Conservation (phyloP, 2,329 filamentous ascomycete species). For the Beauveria brongniartii region DNA sequence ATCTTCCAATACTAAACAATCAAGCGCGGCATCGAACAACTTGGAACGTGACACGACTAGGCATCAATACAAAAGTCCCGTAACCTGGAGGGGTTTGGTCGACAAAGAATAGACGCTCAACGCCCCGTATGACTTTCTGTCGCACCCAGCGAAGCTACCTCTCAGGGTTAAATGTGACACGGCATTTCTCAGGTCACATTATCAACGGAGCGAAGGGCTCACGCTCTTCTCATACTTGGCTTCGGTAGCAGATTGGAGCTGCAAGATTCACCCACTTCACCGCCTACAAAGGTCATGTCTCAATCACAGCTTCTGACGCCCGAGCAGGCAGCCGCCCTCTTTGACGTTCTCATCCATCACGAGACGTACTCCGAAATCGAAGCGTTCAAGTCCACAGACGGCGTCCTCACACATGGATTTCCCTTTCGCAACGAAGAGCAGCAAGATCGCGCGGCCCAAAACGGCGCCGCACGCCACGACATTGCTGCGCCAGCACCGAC, state of each 20-base stretch:
- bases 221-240: no score
- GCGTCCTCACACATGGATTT: constrained; percentile 60
- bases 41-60: no score
- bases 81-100: no score
- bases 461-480: constrained; percentile 16
- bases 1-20: no score
- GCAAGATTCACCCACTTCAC: neutral
- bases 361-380: constrained; percentile 62
- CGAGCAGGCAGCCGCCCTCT: constrained; percentile 43
- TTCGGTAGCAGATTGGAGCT: neutral
- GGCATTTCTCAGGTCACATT: no score
- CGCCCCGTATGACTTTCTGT: no score
- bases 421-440: constrained; percentile 43
- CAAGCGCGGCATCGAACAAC: no score
- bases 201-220: no score
- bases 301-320: constrained; percentile 18
- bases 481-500: constrained; percentile 12
- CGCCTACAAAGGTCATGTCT: neutral
- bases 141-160: no score
- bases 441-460: neutral
- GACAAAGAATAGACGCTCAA: no score
- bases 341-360: constrained; percentile 52
- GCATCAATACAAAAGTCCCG: no score
- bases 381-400: constrained; percentile 57
- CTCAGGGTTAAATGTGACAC: no score